These are phyloP conservation scores for Leucocoprinus birnbaumii DNA, from an alignment of 768 basidiomycete species.

Conservation along the genomic window DNA sequence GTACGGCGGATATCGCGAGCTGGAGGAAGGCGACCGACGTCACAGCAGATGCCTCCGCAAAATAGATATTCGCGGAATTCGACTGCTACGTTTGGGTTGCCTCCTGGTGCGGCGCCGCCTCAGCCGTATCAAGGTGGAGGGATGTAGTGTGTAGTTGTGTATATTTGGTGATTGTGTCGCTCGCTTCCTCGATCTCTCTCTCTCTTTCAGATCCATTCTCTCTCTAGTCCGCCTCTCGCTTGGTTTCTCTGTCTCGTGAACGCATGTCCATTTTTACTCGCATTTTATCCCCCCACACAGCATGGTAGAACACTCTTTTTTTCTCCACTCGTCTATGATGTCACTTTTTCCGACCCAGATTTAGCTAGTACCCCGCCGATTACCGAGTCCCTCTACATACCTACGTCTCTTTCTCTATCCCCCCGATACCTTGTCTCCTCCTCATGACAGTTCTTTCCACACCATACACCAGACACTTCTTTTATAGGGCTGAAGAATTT, in stretches of 20 bases:
- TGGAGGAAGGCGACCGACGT: slow-evolving; percentile 51
- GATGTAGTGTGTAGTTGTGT: slow-evolving; percentile 11
- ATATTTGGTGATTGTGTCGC: slow-evolving; percentile 8
- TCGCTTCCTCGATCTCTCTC: slow-evolving; percentile 11
- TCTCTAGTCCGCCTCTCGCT: slow-evolving; percentile 5
- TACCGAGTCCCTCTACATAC: slow-evolving; percentile 1
- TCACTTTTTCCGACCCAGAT: slow-evolving; percentile 2
- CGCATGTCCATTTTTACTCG: slow-evolving; percentile 6
- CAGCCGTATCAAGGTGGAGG: slow-evolving; percentile 29
- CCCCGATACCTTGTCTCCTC: not conserved
- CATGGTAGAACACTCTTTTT: slow-evolving; percentile 14
- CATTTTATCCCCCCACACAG: slow-evolving; percentile 8
- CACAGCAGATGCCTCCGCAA: slow-evolving; percentile 51
- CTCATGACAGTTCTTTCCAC: too few relatives aligned
- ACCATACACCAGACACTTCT: not conserved
- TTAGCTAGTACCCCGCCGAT: slow-evolving; percentile 2
- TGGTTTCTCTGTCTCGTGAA: slow-evolving; percentile 8
- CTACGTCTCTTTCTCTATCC: slow-evolving; percentile 13
- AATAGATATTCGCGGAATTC: slow-evolving; percentile 73
- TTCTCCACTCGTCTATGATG: slow-evolving; percentile 14
- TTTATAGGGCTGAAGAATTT: not conserved
- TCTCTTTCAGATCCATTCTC: not conserved
- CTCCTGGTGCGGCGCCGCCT: slow-evolving; percentile 76
- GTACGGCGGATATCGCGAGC: slow-evolving; percentile 78
- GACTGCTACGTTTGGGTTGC: slow-evolving; percentile 48